Base-by-base conservation (phyloP, 2,329 filamentous ascomycete species). In the Fusarium sp. region DNA sequence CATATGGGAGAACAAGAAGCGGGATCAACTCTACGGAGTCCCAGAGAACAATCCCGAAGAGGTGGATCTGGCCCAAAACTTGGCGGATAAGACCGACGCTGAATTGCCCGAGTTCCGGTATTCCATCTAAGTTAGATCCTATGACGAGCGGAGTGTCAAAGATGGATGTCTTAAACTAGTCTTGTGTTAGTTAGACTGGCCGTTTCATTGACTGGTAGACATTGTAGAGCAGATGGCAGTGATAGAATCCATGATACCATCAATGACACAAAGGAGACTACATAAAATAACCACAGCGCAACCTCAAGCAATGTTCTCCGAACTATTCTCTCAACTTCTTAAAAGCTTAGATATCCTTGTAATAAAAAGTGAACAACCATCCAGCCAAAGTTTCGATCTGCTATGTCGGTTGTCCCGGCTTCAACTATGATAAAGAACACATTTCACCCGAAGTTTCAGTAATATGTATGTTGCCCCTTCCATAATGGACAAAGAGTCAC, bases 221-320 rank as follows among this genome's bases (percentile, higher is more conserved):
- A 45, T 45, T 8, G 14, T 45, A 20, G 40, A 45, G n/a, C 27
- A 27, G 27, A 27, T 27, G 27, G 27, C 27, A 7, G 27, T 27
- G 27, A 6, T 27, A 27, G 38, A 18, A 22, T 45, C 20, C 11
- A 22, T 16, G 0, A 22, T 22, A 22, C 13, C 2, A 20, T 14
- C n/a, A 42, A 42, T 20, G 4, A 42, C n/a, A 42, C n/a, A 11
- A 4, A 20, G 38, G 38, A 14, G 40, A 22, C 40, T 20, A 22
- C 11, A 5, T 0, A 2, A 14, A 2, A 42, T 13, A 3, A 42
- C 11, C 13, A 13, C 4, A 14, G 9, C 4, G 2, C 6, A 4
- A 16, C 20, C 8, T 45, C 1, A 22, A 16, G 2, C 40, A 2
- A 20, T 20, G 20, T 8, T 7, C n/a, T 22, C 20, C 24, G 40